A percentile compares a stretch with the other conserved stretches of the same genome.
These are phyloP conservation scores for Aspergillus ellipticus DNA, from an alignment of 495 filamentous ascomycete species.

Conservation along the genomic window DNA sequence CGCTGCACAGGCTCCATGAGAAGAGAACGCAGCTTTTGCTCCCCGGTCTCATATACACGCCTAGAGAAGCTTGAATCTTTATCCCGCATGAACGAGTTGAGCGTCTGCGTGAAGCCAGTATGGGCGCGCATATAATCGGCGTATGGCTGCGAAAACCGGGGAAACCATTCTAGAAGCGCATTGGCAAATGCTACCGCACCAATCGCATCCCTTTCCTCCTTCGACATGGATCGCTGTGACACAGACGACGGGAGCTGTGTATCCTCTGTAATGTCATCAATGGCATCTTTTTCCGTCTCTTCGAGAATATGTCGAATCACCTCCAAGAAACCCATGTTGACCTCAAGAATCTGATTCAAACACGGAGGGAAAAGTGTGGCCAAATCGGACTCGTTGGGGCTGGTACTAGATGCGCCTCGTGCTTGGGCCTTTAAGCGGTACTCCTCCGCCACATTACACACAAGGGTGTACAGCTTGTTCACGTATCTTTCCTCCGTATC, in stretches of 20 bases:
- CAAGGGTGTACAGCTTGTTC: slow-evolving; percentile 73
- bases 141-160: slow-evolving; percentile 83
- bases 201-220: slow-evolving; percentile 61
- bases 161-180: slow-evolving; percentile 81
- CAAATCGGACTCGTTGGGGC: slow-evolving; percentile 67
- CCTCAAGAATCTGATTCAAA: slow-evolving; percentile 68
- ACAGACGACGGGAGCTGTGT: slow-evolving; percentile 43
- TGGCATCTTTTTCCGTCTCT: slow-evolving; percentile 76
- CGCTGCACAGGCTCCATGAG: slow-evolving; percentile 96
- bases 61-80: slow-evolving; percentile 73
- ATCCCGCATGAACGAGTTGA: slow-evolving; percentile 70
- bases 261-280: slow-evolving; percentile 58
- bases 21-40: slow-evolving; percentile 86
- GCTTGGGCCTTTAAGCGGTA: slow-evolving; percentile 64
- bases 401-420: slow-evolving; percentile 57
- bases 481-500: slow-evolving; percentile 96
- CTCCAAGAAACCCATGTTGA: slow-evolving; percentile 74
- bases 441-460: slow-evolving; percentile 69
- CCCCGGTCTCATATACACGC: slow-evolving; percentile 75
- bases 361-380: slow-evolving; percentile 76
- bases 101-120: slow-evolving; percentile 72
- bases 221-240: slow-evolving; percentile 30
- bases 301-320: slow-evolving; percentile 73
- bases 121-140: slow-evolving; percentile 86
- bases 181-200: slow-evolving; percentile 73